Evolutionary conservation across 495 filamentous ascomycete genomes (phyloP).

Genomic region (Lophiostoma macrostomum): DNA sequence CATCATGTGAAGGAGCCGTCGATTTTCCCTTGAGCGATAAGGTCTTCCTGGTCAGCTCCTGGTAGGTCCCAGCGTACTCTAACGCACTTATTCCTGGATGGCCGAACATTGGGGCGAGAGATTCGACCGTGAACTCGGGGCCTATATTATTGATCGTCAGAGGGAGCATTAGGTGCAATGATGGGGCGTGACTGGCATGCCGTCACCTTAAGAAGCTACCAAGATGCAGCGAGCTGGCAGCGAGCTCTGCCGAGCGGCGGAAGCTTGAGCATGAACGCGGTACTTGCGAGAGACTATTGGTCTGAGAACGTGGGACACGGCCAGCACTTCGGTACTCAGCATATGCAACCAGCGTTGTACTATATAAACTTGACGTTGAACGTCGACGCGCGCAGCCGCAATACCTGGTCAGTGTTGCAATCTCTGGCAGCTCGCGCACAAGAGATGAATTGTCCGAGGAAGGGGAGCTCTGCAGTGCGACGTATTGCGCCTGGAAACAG

Average conservation of each 20-base stretch:
- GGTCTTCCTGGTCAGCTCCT: not conserved
- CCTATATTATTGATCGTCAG: not conserved
- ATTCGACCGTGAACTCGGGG: not conserved
- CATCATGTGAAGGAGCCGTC: not conserved
- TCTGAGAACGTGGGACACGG: slow-evolving; percentile 1
- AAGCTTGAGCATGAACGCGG: slow-evolving; percentile 1
- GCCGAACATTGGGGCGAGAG: slow-evolving; percentile 13
- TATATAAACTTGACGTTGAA: not conserved
- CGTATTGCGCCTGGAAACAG: not conserved
- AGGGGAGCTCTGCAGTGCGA: slow-evolving; percentile 1
- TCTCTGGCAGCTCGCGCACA: not conserved
- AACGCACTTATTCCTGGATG: slow-evolving; percentile 28
- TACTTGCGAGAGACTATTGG: slow-evolving; percentile 8
- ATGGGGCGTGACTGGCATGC: not conserved
- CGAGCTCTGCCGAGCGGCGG: not conserved
- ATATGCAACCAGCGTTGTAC: slow-evolving; percentile 4
- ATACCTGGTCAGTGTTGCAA: slow-evolving; percentile 13
- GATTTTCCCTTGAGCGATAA: not conserved
- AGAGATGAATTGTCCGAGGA: not conserved
- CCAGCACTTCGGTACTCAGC: not conserved
- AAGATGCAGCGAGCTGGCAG: not conserved
- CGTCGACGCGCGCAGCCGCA: slow-evolving; percentile 1
- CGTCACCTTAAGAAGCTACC: not conserved
- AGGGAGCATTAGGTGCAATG: not conserved
- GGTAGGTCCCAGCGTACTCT: slow-evolving; percentile 13